phyloP scores from a whole-genome alignment of 2,329 filamentous ascomycete genomes.

The Fusarium solani-melongenae region DNA sequence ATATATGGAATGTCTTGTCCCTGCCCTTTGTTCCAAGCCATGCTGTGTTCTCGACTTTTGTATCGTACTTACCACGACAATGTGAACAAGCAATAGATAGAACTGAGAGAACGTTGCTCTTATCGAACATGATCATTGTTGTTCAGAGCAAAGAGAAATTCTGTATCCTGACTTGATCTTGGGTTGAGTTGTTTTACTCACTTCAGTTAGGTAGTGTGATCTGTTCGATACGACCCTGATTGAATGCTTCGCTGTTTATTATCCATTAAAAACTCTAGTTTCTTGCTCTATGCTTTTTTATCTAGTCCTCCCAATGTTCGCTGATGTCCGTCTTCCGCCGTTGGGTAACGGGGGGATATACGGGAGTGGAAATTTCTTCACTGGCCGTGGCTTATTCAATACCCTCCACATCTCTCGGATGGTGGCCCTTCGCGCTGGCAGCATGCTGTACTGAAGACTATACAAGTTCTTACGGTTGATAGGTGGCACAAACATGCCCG shows the following conservation, averaged over 20 bases:
- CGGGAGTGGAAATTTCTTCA: conserved; percentile 53
- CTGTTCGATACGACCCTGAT: not conserved
- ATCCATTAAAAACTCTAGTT: conserved; percentile 8
- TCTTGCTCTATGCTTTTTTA: conserved; percentile 22
- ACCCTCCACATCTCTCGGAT: conserved; percentile 88
- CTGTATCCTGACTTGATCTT: not conserved
- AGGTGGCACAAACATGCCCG: conserved; percentile 92
- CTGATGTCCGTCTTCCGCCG: conserved; percentile 44
- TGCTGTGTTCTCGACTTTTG: not conserved
- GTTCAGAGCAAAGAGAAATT: not conserved
- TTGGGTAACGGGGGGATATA: conserved; percentile 49
- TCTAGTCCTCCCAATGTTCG: conserved; percentile 45
- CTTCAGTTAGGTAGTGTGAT: too few relatives aligned
- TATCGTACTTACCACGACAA: not conserved
- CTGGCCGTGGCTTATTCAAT: conserved; percentile 65
- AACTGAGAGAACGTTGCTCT: not conserved
- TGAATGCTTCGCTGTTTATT: conserved; percentile 3
- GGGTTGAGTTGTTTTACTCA: not conserved
- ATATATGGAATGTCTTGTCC: not conserved
- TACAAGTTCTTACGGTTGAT: conserved; percentile 96
- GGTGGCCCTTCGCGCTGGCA: conserved; percentile 82
- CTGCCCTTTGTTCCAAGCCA: not conserved
- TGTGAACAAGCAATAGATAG: not conserved
- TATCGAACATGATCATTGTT: not conserved
- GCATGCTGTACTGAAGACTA: conserved; percentile 97